These are phyloP conservation scores for Diplocarpon mali DNA, from an alignment of 2,329 filamentous ascomycete species.

Conservation along the genomic window DNA sequence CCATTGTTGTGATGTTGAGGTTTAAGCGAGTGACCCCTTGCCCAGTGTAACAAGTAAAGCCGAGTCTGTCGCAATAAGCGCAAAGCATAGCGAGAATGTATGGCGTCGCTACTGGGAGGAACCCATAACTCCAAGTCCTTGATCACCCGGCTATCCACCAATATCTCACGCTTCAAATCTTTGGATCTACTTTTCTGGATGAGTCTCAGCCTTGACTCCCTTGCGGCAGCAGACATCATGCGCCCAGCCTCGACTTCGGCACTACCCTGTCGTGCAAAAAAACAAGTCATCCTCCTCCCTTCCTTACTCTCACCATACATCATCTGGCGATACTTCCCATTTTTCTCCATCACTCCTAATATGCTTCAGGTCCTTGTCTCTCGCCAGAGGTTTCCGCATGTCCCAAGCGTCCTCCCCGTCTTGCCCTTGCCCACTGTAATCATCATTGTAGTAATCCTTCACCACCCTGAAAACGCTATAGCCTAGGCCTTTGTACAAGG, in stretches of 20 bases:
- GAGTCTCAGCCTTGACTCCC: not conserved
- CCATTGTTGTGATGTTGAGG: not conserved
- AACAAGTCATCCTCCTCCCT: not conserved
- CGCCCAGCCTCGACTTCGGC: no score
- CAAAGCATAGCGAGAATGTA: not conserved
- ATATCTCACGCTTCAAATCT: no score
- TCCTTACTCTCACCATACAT: constrained; percentile 57
- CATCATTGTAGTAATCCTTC: constrained; percentile 86
- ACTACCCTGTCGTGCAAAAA: no score
- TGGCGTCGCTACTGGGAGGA: no score
- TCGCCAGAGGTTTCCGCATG: constrained; percentile 84
- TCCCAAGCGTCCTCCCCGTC: constrained; percentile 91
- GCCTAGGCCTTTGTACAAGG: constrained; percentile 82
- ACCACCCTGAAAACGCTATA: constrained; percentile 87
- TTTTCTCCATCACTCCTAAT: constrained; percentile 72
- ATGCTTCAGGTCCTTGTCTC: constrained; percentile 67
- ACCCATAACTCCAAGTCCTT: no score
- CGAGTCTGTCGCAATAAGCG: no score
- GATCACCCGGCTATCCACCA: no score
- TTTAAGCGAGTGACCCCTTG: no score
- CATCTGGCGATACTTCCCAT: constrained; percentile 65
- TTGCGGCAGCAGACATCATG: not conserved
- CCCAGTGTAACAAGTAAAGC: no score
- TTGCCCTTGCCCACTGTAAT: constrained; percentile 59
- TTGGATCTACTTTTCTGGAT: no score